A percentile compares a stretch with the other conserved stretches of the same genome.
These are phyloP conservation scores for Conringia planisiliqua DNA, from an alignment of 345 rosid genomes.

Conservation along the genomic window DNA sequence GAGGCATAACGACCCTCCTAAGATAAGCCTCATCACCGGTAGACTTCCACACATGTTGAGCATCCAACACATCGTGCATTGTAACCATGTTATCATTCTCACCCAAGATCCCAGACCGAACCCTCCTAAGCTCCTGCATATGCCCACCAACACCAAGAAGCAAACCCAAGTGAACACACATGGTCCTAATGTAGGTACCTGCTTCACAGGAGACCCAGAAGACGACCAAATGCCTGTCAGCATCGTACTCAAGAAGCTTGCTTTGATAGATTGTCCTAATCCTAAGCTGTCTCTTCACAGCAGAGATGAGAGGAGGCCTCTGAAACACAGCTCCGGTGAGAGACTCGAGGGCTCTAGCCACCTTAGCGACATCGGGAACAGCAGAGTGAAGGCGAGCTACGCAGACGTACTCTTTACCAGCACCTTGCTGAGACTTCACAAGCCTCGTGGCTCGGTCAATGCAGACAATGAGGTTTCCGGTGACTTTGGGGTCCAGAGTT, in stretches of 20 bases:
- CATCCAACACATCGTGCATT: slow-evolving; percentile 98
- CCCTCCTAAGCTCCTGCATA: slow-evolving; percentile 96
- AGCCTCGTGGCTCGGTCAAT: slow-evolving; percentile 92
- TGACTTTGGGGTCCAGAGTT: slow-evolving; percentile 92
- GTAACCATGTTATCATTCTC: slow-evolving; percentile 97
- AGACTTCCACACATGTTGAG: slow-evolving; percentile 33
- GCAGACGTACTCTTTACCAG: slow-evolving; percentile 95
- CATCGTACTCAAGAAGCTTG: slow-evolving; percentile 83
- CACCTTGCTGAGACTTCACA: slow-evolving; percentile 97
- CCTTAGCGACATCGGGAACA: slow-evolving; percentile 79
- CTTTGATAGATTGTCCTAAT: slow-evolving; percentile 87
- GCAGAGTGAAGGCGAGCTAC: slow-evolving; percentile 86
- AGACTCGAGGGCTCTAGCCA: slow-evolving; percentile 81
- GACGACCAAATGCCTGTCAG: slow-evolving; percentile 79
- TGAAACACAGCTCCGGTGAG: slow-evolving; percentile 95
- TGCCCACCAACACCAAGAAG: slow-evolving; percentile 94
- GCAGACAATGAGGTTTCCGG: slow-evolving; percentile 93
- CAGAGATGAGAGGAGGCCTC: slow-evolving; percentile 86
- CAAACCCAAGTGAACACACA: slow-evolving; percentile 93
- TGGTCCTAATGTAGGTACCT: slow-evolving; percentile 88
- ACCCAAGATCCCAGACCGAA: slow-evolving; percentile 86
- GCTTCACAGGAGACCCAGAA: slow-evolving; percentile 97
- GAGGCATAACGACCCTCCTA: slow-evolving; percentile 91
- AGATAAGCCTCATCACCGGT: slow-evolving; percentile 53
- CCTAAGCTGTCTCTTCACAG: slow-evolving; percentile 95